These are phyloP conservation scores for Acacia crassicarpa DNA, from an alignment of 306 rosid genomes.

Conservation along the genomic window DNA sequence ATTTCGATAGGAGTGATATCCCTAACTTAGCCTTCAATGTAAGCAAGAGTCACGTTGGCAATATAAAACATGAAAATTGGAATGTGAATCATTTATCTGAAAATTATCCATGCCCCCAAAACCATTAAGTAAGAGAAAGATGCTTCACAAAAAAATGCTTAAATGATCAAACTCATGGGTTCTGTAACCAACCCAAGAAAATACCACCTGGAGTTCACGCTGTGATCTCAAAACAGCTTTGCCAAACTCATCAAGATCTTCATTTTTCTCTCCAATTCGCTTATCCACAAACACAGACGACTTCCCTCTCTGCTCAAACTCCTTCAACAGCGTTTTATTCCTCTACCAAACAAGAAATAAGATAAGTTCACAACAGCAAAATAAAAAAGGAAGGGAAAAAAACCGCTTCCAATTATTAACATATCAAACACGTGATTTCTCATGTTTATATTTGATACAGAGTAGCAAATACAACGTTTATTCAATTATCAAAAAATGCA, in stretches of 20 bases:
- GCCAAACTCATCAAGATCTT: conserved; percentile 73
- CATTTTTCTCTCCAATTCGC: conserved; percentile 78
- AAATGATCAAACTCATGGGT: not conserved
- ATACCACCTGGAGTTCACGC: conserved; percentile 69
- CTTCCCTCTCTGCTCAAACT: conserved; percentile 66
- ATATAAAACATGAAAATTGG: not conserved
- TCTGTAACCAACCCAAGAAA: not conserved
- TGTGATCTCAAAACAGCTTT: conserved; percentile 83
- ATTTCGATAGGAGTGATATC: not conserved
- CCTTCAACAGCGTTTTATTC: conserved; percentile 78
- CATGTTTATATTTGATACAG: not conserved
- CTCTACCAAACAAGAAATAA: conserved; percentile 46
- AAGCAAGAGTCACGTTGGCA: not conserved
- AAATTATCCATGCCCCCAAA: not conserved
- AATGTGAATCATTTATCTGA: not conserved
- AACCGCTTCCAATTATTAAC: no score
- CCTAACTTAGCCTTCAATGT: not conserved
- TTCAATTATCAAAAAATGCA: not conserved
- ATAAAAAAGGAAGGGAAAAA: not conserved
- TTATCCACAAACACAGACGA: conserved; percentile 67
- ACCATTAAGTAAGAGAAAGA: not conserved
- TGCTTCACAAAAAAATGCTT: not conserved
- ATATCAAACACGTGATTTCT: not conserved
- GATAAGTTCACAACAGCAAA: not conserved
- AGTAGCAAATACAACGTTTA: not conserved